These are phyloP conservation scores for Pseudozyma thailandica DNA, from an alignment of 1,284 basidiomycete genomes.

Conservation along the genomic window DNA sequence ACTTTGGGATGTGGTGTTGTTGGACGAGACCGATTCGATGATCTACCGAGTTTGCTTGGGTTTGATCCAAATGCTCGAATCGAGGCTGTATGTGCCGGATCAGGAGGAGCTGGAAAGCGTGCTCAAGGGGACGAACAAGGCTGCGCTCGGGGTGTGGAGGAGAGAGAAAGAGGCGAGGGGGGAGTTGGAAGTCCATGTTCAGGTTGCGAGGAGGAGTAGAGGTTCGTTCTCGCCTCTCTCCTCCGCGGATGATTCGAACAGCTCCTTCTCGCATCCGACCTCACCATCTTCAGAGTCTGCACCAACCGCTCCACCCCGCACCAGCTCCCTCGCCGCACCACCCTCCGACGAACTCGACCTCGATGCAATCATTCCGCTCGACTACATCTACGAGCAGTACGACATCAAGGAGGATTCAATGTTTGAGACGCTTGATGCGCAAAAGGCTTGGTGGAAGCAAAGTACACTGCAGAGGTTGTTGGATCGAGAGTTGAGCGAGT, in stretches of 20 bases:
- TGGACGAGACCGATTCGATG: slow-evolving; percentile 57
- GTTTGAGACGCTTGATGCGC: slow-evolving; percentile 54
- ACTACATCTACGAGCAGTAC: slow-evolving; percentile 65
- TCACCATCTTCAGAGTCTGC: neutral
- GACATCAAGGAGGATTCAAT: slow-evolving; percentile 52
- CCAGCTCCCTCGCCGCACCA: slow-evolving; percentile 1
- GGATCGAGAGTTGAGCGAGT: slow-evolving; percentile 55
- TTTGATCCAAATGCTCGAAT: slow-evolving; percentile 56
- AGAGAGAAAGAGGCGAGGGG: slow-evolving; percentile 35
- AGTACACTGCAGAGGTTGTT: slow-evolving; percentile 56
- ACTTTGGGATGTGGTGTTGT: slow-evolving; percentile 61
- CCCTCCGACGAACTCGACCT: neutral
- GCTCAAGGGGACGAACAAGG: slow-evolving; percentile 54
- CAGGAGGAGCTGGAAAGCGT: slow-evolving; percentile 49
- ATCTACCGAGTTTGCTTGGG: slow-evolving; percentile 61
- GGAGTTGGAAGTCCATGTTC: slow-evolving; percentile 13
- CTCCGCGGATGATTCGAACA: neutral
- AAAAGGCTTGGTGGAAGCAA: slow-evolving; percentile 62
- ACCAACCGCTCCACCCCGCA: slow-evolving; percentile 4
- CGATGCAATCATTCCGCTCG: slow-evolving; percentile 31
- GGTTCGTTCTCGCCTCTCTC: too few relatives aligned
- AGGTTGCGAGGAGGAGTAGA: neutral
- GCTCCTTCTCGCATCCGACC: too few relatives aligned
- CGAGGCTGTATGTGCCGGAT: slow-evolving; percentile 60
- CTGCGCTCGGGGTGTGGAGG: slow-evolving; percentile 57